A percentile compares a stretch with the other conserved stretches of the same genome.
Evolutionary conservation across 1,284 basidiomycete species (phyloP).

Genomic region (Trametes versicolor): DNA sequence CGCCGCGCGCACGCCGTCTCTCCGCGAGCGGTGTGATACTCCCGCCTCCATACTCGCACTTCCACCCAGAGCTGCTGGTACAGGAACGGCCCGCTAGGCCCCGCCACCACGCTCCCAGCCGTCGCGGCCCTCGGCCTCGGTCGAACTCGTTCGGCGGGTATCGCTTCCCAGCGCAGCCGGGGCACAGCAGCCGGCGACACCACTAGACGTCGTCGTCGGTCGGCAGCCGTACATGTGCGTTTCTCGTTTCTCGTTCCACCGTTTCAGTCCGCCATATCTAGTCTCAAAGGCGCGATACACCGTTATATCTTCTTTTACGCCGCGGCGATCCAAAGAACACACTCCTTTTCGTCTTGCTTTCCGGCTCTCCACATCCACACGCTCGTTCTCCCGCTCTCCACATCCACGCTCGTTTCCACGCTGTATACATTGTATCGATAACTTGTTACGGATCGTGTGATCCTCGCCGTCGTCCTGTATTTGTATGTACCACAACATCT

Average conservation of each 20-base stretch:
- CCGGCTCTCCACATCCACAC: not conserved
- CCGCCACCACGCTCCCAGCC: not conserved
- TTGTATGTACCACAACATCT: too few species aligned
- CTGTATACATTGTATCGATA: not conserved
- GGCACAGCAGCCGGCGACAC: not conserved
- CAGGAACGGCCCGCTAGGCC: not conserved
- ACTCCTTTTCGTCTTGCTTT: not conserved
- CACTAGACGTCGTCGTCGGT: not conserved
- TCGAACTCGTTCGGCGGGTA: conserved; percentile 17
- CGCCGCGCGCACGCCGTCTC: not conserved
- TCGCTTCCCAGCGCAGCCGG: not conserved
- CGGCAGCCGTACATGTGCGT: not conserved
- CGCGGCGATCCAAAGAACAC: not conserved
- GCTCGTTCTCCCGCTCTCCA: too few species aligned
- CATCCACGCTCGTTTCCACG: not conserved
- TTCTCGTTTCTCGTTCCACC: too few species aligned
- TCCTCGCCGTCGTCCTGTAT: too few species aligned
- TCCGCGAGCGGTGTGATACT: not conserved
- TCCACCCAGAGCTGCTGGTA: not conserved
- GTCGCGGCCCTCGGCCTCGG: conserved; percentile 8
- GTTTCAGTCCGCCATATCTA: too few species aligned
- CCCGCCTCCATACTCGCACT: not conserved
- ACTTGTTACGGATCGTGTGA: too few species aligned
- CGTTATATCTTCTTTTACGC: too few species aligned
- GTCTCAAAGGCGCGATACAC: too few species aligned